Conservation (phyloP, 2,329 filamentous ascomycete genomes). For the Xenosphaeropsis pyriputrescens region DNA sequence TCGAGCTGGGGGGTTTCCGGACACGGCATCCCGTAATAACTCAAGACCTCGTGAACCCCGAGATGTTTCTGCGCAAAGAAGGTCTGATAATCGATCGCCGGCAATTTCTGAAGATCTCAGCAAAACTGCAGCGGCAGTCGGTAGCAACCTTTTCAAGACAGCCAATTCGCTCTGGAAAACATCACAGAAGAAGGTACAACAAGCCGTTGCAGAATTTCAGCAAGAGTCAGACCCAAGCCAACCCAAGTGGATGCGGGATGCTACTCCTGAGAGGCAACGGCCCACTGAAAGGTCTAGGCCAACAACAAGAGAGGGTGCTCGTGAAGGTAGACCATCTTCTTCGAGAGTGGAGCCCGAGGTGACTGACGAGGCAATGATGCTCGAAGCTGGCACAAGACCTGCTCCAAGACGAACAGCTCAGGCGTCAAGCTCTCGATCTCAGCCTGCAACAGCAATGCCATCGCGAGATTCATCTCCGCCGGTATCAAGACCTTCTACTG, state of each 20-base stretch:
- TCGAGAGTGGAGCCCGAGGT: conserved; percentile 18
- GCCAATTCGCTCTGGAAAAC: conserved; percentile 94
- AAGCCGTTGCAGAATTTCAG: conserved; percentile 78
- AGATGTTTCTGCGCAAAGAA: conserved; percentile 28
- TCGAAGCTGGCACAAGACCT: conserved; percentile 52
- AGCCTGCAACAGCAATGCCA: conserved; percentile 8
- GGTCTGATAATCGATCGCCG: conserved; percentile 38
- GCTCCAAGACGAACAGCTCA: conserved; percentile 23
- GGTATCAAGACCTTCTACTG: conserved; percentile 25
- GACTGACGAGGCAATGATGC: conserved; percentile 65
- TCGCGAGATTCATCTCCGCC: conserved; percentile 34
- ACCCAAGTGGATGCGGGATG: conserved; percentile 90
- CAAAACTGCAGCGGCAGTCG: conserved; percentile 69
- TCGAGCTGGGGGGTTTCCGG: conserved; percentile 11
- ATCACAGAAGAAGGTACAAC: conserved; percentile 81
- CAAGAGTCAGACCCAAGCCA: conserved; percentile 60
- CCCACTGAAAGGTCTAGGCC: conserved; percentile 18
- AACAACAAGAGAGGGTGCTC: conserved; percentile 21
- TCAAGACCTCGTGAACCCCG: conserved; percentile 46
- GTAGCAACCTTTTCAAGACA: conserved; percentile 77
- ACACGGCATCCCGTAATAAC: conserved; percentile 19
- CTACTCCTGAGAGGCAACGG: conserved; percentile 18
- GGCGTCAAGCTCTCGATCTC: conserved; percentile 7
- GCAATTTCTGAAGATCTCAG: conserved; percentile 55
- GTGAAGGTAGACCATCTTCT: conserved; percentile 11